Evolutionary conservation across 2,329 filamentous ascomycete genomes (phyloP).

Genomic region (Allantophomopsis cytisporea): DNA sequence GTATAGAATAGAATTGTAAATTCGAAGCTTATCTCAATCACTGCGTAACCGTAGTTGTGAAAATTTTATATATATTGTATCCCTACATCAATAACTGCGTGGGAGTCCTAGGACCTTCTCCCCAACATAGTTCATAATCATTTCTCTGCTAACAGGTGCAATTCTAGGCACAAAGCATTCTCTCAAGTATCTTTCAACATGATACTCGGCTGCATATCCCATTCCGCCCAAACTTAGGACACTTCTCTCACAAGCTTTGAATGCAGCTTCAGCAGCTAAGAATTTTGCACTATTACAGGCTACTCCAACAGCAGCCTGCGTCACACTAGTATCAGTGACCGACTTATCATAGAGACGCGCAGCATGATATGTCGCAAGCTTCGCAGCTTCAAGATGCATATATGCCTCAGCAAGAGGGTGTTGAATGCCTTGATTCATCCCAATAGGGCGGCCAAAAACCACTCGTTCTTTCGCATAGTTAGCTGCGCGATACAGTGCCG

Average conservation of each 20-base stretch:
- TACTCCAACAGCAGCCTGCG: slow-evolving; percentile 43
- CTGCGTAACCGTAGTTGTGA: too few relatives aligned
- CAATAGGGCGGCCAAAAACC: slow-evolving; percentile 52
- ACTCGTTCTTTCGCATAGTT: slow-evolving; percentile 53
- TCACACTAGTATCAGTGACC: slow-evolving; percentile 33
- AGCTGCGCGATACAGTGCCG: slow-evolving; percentile 46
- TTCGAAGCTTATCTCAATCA: too few relatives aligned
- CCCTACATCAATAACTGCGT: slow-evolving; percentile 42
- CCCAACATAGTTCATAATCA: slow-evolving; percentile 63
- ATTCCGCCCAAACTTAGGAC: slow-evolving; percentile 48
- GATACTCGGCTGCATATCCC: slow-evolving; percentile 51
- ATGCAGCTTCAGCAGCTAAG: slow-evolving; percentile 50
- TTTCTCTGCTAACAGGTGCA: slow-evolving; percentile 53
- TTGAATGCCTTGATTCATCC: slow-evolving; percentile 50
- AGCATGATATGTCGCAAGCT: slow-evolving; percentile 52
- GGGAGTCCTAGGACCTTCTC: slow-evolving; percentile 56
- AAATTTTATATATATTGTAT: too few relatives aligned
- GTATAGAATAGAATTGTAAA: too few relatives aligned
- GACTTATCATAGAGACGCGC: slow-evolving; percentile 45
- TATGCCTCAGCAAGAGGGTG: slow-evolving; percentile 54
- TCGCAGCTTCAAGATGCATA: slow-evolving; percentile 51
- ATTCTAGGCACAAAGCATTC: slow-evolving; percentile 52
- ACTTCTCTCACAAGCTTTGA: slow-evolving; percentile 45
- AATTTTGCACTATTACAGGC: slow-evolving; percentile 62
- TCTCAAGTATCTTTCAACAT: slow-evolving; percentile 52